Percentiles rank a stretch among this genome's conserved stretches.
phyloP scores from a whole-genome alignment of 2,329 filamentous ascomycete genomes.

The Diaporthe citri region DNA sequence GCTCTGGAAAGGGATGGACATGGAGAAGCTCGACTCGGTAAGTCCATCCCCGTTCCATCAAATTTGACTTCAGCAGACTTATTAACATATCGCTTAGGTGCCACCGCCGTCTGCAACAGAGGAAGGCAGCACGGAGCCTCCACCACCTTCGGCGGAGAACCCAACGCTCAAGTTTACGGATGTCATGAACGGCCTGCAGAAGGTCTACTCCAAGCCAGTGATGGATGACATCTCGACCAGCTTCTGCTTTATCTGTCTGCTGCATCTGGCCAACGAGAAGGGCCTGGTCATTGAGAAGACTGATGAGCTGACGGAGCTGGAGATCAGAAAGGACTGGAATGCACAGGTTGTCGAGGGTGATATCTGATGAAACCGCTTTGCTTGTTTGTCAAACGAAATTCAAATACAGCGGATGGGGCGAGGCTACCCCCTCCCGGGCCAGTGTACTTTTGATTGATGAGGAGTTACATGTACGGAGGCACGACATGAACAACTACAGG shows the following conservation, averaged over 20 bases:
- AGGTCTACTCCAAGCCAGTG: slow-evolving; percentile 85
- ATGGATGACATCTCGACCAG: slow-evolving; percentile 97
- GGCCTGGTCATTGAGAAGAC: slow-evolving; percentile 81
- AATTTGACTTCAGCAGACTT: background rate
- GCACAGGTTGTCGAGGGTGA: slow-evolving; percentile 65
- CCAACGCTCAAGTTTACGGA: slow-evolving; percentile 84
- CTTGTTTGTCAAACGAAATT: background rate
- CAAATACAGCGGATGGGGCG: background rate
- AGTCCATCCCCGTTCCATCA: slow-evolving; percentile 44
- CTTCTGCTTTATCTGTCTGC: slow-evolving; percentile 90
- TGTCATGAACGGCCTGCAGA: slow-evolving; percentile 89
- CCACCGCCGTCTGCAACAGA: slow-evolving; percentile 52
- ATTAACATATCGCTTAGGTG: slow-evolving; percentile 39
- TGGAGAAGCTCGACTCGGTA: slow-evolving; percentile 64
- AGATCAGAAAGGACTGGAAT: slow-evolving; percentile 72
- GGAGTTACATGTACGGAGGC: slow-evolving; percentile 6
- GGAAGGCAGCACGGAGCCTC: slow-evolving; percentile 46
- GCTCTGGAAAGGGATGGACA: slow-evolving; percentile 75
- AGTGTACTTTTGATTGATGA: background rate
- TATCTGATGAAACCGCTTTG: slow-evolving; percentile 18
- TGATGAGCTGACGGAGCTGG: slow-evolving; percentile 68
- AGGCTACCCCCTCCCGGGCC: background rate
- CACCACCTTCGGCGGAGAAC: slow-evolving; percentile 54
- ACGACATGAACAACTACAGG: slow-evolving; percentile 17
- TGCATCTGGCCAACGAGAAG: slow-evolving; percentile 94